Percentiles rank a stretch among this genome's conserved stretches.
Conservation (phyloP, 164 flowering plant genomes). For the Aristolochia californica region DNA sequence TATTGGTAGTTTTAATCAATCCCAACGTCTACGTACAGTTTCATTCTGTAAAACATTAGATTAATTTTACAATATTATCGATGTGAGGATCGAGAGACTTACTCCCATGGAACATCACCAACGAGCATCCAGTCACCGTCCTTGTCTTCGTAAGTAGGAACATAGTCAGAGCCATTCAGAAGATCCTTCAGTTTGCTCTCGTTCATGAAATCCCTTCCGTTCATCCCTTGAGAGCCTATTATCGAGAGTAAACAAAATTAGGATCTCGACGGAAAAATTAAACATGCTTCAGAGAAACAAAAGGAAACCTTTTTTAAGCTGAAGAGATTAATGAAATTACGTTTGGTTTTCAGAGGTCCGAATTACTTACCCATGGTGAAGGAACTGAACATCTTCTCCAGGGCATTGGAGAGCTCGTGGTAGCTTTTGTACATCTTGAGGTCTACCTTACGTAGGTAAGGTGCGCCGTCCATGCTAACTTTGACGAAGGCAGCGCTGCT, state of each 20-base stretch:
- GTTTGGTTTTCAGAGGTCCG: neutral
- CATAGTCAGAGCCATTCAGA: slow-evolving; percentile 60
- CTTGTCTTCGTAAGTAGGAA: slow-evolving; percentile 77
- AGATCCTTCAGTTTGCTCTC: slow-evolving; percentile 75
- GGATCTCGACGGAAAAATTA: neutral
- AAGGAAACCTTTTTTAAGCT: neutral
- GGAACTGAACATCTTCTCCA: slow-evolving; percentile 71
- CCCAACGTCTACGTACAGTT: no score
- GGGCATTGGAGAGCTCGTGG: slow-evolving; percentile 53
- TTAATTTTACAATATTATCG: no score
- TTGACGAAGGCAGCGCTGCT: slow-evolving; percentile 46
- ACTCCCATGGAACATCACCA: slow-evolving; percentile 92
- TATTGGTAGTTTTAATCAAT: no score
- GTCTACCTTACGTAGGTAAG: slow-evolving; percentile 74
- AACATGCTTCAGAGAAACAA: slow-evolving; percentile 1
- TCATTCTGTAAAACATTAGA: no score
- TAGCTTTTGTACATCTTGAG: slow-evolving; percentile 65
- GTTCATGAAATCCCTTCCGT: slow-evolving; percentile 58
- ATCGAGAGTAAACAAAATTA: slow-evolving; percentile 35
- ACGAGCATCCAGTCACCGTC: slow-evolving; percentile 95
- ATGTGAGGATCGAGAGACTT: slow-evolving; percentile 15
- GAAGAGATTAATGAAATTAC: no score
- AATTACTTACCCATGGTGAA: slow-evolving; percentile 51
- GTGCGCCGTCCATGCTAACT: slow-evolving; percentile 92
- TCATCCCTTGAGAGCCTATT: slow-evolving; percentile 61